phyloP scores from a whole-genome alignment of 2,329 filamentous ascomycete species.

The Pseudogymnoascus sp. region DNA sequence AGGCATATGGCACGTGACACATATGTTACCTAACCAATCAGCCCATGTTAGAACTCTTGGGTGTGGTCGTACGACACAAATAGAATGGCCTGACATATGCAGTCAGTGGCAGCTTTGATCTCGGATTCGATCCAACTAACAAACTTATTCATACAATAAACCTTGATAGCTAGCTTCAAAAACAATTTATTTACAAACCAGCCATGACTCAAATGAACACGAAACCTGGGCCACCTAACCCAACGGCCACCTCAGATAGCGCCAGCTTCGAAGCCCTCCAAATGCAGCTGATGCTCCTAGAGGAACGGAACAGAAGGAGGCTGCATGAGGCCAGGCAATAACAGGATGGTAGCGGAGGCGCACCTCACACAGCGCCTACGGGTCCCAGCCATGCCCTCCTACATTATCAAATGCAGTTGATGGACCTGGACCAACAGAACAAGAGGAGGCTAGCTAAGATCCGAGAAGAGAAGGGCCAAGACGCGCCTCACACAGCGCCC shows the following conservation, averaged over 20 bases:
- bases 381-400: conserved; percentile 64
- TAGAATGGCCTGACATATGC: background rate
- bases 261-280: conserved; percentile 81
- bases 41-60: background rate
- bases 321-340: conserved; percentile 72
- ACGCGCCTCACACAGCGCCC: background rate
- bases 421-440: conserved; percentile 79
- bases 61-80: background rate
- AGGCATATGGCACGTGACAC: conserved; percentile 34
- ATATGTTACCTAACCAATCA: background rate
- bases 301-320: conserved; percentile 81
- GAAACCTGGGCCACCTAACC: background rate
- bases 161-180: background rate
- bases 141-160: background rate
- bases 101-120: background rate
- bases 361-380: conserved; percentile 28
- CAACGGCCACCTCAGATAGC: conserved; percentile 37
- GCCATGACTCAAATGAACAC: background rate
- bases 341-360: conserved; percentile 38
- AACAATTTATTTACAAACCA: background rate
- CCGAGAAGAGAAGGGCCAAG: conserved; percentile 42
- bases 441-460: conserved; percentile 81
- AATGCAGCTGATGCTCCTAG: conserved; percentile 80
- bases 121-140: background rate
- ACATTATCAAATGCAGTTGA: conserved; percentile 84